Percentiles rank a stretch among this genome's conserved stretches.
phyloP scores from a whole-genome alignment of 805 yeast species.

The Metschnikowia sp. region DNA sequence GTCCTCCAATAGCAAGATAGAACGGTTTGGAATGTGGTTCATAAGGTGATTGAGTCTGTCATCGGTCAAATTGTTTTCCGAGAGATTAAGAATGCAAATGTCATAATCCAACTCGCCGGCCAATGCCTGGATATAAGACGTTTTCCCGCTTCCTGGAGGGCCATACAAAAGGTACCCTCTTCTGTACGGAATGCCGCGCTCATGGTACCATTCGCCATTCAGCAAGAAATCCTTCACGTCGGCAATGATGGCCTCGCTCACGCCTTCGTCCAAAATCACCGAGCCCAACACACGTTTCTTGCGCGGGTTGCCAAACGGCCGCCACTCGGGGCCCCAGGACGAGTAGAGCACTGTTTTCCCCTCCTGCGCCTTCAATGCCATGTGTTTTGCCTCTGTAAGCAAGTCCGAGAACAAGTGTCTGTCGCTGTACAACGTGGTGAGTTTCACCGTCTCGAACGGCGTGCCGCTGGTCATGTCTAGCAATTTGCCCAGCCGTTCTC shows the following conservation, averaged over 20 bases:
- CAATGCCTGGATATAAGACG: conserved; percentile 91
- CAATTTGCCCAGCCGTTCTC: conserved; percentile 87
- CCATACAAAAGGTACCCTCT: conserved; percentile 93
- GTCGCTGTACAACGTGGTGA: conserved; percentile 86
- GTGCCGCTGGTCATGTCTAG: conserved; percentile 87
- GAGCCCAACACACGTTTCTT: conserved; percentile 80
- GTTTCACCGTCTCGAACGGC: conserved; percentile 93
- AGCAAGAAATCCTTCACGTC: conserved; percentile 80
- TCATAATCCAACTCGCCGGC: conserved; percentile 96
- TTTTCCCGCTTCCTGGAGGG: conserved; percentile 97
- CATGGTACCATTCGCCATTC: conserved; percentile 88
- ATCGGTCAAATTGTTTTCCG: conserved; percentile 90
- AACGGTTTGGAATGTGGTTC: conserved; percentile 93
- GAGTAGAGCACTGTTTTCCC: conserved; percentile 94
- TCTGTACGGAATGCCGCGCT: conserved; percentile 96
- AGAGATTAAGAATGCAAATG: conserved; percentile 85
- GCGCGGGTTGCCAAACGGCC: conserved; percentile 95
- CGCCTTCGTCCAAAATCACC: conserved; percentile 77
- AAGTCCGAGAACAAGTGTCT: conserved; percentile 64
- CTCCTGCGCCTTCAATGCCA: conserved; percentile 79
- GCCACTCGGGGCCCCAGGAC: conserved; percentile 98
- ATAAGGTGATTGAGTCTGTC: conserved; percentile 91
- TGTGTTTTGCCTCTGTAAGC: conserved; percentile 74
- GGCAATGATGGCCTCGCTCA: conserved; percentile 58
- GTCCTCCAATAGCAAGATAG: conserved; percentile 83